phyloP scores from a whole-genome alignment of 2,329 filamentous ascomycete genomes.

The Fusarium duplospermum region DNA sequence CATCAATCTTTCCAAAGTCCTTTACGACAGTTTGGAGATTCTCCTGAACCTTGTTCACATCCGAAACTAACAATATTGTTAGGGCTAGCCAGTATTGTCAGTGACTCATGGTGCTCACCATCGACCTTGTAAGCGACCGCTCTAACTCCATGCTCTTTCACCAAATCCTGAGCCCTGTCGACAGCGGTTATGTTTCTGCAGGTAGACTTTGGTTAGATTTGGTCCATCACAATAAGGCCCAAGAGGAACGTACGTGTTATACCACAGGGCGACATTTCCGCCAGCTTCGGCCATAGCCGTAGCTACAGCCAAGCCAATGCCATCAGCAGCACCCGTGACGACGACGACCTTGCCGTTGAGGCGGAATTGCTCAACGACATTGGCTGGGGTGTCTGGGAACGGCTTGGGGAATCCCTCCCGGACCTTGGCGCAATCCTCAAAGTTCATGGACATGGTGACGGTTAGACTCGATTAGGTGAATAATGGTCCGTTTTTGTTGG shows the following conservation, averaged over 20 bases:
- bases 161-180: conserved; percentile 49
- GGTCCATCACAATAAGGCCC: not conserved
- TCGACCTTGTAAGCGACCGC: not conserved
- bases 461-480: not conserved
- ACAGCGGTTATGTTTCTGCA: conserved; percentile 50
- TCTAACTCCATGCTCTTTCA: conserved; percentile 50
- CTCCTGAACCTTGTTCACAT: not conserved
- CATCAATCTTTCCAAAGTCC: conserved; percentile 42
- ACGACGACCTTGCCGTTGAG: conserved; percentile 56
- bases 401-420: conserved; percentile 42
- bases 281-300: conserved; percentile 60
- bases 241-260: conserved; percentile 8
- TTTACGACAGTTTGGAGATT: not conserved
- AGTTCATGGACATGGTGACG: conserved; percentile 44
- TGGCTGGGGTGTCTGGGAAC: conserved; percentile 38
- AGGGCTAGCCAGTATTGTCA: not conserved
- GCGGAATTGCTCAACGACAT: conserved; percentile 58
- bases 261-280: conserved; percentile 53
- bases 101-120: not conserved
- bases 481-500: not conserved
- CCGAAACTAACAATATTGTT: not conserved
- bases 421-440: conserved; percentile 34
- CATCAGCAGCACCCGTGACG: conserved; percentile 59
- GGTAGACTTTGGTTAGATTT: conserved; percentile 14
- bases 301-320: conserved; percentile 57